Percentiles rank a stretch among this genome's conserved stretches.
phyloP scores from a whole-genome alignment of 805 yeast genomes.

The Brettanomyces sp. region DNA sequence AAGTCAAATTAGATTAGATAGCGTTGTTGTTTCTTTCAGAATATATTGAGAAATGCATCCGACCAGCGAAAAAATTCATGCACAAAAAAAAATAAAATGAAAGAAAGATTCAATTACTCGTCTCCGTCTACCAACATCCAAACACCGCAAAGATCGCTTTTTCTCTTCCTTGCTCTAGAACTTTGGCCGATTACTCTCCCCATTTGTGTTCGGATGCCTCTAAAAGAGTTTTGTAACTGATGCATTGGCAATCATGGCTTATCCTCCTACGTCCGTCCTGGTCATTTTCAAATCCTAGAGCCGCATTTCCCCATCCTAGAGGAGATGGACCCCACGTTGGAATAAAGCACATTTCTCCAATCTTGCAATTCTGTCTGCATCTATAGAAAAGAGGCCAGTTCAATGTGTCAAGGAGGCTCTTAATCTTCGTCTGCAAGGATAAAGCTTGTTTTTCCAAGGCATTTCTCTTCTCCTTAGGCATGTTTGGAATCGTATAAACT shows the following conservation, averaged over 20 bases:
- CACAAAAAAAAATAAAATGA: too few species aligned
- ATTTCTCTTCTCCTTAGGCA: conserved; percentile 1
- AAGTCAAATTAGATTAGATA: too few species aligned
- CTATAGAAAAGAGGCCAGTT: conserved; percentile 35
- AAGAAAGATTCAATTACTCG: too few species aligned
- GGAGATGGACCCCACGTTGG: conserved; percentile 60
- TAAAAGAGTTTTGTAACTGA: conserved; percentile 7
- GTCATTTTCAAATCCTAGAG: conserved; percentile 17
- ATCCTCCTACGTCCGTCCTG: conserved; percentile 18
- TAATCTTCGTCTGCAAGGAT: conserved; percentile 1
- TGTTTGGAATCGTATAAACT: conserved; percentile 3
- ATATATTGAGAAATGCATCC: too few species aligned
- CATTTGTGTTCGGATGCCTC: background rate
- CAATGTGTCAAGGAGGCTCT: conserved; percentile 19
- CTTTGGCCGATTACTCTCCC: too few species aligned
- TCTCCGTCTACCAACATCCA: too few species aligned
- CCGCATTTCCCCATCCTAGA: conserved; percentile 30
- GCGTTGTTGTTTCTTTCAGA: too few species aligned
- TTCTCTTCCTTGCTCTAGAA: too few species aligned
- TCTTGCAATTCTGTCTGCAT: conserved; percentile 33
- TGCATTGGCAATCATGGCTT: conserved; percentile 11
- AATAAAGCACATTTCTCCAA: conserved; percentile 43
- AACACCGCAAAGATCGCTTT: too few species aligned
- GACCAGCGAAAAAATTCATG: too few species aligned
- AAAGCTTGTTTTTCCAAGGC: conserved; percentile 13